Percentiles rank a stretch among this genome's conserved stretches.
These are phyloP conservation scores for Starmerella gropengiesseri DNA, from an alignment of 805 yeast species.

Conservation along the genomic window DNA sequence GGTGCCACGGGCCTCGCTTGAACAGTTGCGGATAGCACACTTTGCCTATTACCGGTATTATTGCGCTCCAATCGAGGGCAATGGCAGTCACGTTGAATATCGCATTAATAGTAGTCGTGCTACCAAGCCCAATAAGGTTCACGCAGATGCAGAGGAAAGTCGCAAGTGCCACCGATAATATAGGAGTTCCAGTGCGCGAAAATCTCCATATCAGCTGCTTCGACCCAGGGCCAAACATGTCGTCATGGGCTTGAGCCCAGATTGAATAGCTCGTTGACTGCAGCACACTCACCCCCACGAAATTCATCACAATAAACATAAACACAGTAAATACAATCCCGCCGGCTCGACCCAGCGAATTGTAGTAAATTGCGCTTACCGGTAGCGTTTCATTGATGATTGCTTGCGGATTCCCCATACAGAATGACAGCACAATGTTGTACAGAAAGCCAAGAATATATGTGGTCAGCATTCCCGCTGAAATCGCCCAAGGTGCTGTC, in stretches of 20 bases:
- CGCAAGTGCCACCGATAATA: conserved; percentile 48
- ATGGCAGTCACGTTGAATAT: conserved; percentile 64
- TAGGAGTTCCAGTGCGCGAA: conserved; percentile 46
- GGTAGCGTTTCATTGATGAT: conserved; percentile 34
- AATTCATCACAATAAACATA: conserved; percentile 49
- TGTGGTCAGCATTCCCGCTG: conserved; percentile 34
- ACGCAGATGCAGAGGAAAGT: conserved; percentile 39
- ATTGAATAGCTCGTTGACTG: conserved; percentile 58
- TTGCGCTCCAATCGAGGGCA: conserved; percentile 55
- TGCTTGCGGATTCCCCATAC: conserved; percentile 25
- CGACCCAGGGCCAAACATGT: conserved; percentile 43
- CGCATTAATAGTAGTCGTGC: conserved; percentile 49
- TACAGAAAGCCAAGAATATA: conserved; percentile 27
- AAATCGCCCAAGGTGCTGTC: conserved; percentile 49
- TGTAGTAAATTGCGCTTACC: conserved; percentile 52
- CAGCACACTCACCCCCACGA: conserved; percentile 53
- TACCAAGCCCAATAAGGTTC: conserved; percentile 52
- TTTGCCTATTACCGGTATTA: conserved; percentile 51
- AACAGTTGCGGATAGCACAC: conserved; percentile 48
- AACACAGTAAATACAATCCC: conserved; percentile 52
- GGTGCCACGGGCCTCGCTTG: conserved; percentile 55
- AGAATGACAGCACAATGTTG: conserved; percentile 27
- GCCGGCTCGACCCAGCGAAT: conserved; percentile 53
- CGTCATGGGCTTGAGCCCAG: conserved; percentile 69
- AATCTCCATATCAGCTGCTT: conserved; percentile 36